Base-by-base conservation (phyloP, 352 stramenopile genomes). In the Globisporangium alternatum region DNA sequence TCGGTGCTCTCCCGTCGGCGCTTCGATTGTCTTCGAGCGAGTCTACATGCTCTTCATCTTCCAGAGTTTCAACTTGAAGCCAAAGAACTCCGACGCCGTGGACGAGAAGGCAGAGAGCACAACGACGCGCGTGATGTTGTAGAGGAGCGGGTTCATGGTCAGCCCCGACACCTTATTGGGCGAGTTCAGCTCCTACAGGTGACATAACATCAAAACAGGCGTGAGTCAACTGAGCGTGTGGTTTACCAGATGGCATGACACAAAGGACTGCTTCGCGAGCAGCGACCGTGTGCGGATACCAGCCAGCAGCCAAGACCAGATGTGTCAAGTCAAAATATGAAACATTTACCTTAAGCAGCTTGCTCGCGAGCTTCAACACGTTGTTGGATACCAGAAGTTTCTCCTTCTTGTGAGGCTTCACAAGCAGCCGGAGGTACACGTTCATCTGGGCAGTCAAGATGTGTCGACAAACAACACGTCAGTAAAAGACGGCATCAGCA, bases 21-120 rank as follows among this genome's bases (percentile, higher is more conserved):
- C 41, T 30, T 57, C 17, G 28, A 4, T 33, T 33, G 17, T n/a
- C 48, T 55, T 39, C 51, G 9, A 39, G 30, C 30, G n/a, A 41
- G 28, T 53, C 69, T 87, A 91, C 56, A 81, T 68, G 48, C 73
- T 79, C 69, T 95, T 95, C 62, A 97, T 82, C 71, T 97, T 96
- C 78, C 89, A 93, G 15, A 96, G 73, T 81, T 96, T 96, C 60
- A 96, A 78, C 70, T 96, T 97, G 70, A 97, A 97, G 67, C 89
- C 89, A 62, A 97, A 94, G 57, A 95, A 91, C 69, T 97, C 89
- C 17, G 85, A 96, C 49, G 91, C 85, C 3, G 89, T 89, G 47
- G 88, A 95, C 58, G 85, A 95, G 59, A 97, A 95, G 44, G 89
- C 89, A 28, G 88, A 96, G 54, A 97, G 75, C 59, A 97, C 84